Percentiles rank a stretch among this genome's conserved stretches.
Evolutionary conservation across 2,329 filamentous ascomycete genomes (phyloP).

Genomic region (Cladorrhinum sp.): DNA sequence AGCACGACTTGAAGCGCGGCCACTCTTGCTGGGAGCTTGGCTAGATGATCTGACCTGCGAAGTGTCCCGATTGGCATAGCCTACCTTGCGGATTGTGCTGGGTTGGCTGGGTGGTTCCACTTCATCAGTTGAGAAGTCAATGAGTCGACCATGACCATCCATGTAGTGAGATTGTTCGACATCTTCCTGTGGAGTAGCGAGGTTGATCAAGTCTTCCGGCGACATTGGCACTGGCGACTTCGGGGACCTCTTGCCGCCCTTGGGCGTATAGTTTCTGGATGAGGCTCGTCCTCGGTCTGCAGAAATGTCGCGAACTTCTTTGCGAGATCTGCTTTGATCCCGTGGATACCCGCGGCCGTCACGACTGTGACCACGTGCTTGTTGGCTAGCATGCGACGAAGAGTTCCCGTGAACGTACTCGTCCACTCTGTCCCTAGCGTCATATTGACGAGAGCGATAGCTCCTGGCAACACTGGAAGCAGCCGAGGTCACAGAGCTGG

Average conservation of each 20-base stretch:
- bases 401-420: constrained; percentile 86
- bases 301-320: constrained; percentile 57
- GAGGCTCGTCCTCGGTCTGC: constrained; percentile 67
- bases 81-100: constrained; percentile 44
- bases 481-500: constrained; percentile 57
- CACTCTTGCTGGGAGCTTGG: constrained; percentile 46
- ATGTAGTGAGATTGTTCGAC: constrained; percentile 28
- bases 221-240: constrained; percentile 95
- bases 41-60: constrained; percentile 38
- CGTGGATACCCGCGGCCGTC: constrained; percentile 45
- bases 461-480: constrained; percentile 51
- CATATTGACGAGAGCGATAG: constrained; percentile 47
- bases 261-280: constrained; percentile 61
- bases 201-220: constrained; percentile 72
- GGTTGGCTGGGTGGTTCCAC: constrained; percentile 36
- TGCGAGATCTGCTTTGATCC: constrained; percentile 48
- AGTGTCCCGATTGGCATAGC: constrained; percentile 30
- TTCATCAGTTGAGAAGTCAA: constrained; percentile 37
- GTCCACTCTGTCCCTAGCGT: constrained; percentile 65
- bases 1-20: constrained; percentile 23
- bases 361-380: constrained; percentile 54
- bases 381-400: constrained; percentile 60
- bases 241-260: constrained; percentile 78
- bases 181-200: constrained; percentile 47
- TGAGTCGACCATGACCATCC: constrained; percentile 18